phyloP scores from a whole-genome alignment of 2,329 filamentous ascomycete species.

The Rutstroemia sp. region DNA sequence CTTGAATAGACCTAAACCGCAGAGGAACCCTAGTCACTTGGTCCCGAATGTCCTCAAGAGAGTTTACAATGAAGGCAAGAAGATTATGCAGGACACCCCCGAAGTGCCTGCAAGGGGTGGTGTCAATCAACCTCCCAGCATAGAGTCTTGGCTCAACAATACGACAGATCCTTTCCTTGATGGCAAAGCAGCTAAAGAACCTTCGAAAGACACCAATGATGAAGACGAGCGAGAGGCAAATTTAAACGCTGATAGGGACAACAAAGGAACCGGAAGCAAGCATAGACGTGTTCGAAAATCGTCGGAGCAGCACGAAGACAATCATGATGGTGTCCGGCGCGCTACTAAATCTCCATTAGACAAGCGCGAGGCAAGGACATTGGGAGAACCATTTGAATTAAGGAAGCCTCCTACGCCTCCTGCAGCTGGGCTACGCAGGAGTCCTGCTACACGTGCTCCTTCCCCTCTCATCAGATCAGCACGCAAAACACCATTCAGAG shows the following conservation, averaged over 20 bases:
- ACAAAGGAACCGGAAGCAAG: slow-evolving; percentile 4
- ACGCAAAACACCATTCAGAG: slow-evolving; percentile 46
- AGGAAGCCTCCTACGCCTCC: slow-evolving; percentile 15
- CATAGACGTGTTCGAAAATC: slow-evolving; percentile 18
- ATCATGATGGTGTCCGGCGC: not conserved
- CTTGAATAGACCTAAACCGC: slow-evolving; percentile 36
- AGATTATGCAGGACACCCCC: slow-evolving; percentile 49
- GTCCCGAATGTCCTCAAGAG: slow-evolving; percentile 58
- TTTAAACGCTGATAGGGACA: slow-evolving; percentile 6
- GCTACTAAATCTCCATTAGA: not conserved
- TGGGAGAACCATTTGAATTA: slow-evolving; percentile 4
- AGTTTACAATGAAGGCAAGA: slow-evolving; percentile 56
- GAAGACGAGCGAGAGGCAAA: slow-evolving; percentile 17
- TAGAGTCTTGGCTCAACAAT: slow-evolving; percentile 57
- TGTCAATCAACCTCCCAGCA: slow-evolving; percentile 52
- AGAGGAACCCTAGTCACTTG: slow-evolving; percentile 50
- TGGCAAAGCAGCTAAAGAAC: slow-evolving; percentile 14
- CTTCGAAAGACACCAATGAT: slow-evolving; percentile 27
- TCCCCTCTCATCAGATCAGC: slow-evolving; percentile 41
- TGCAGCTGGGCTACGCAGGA: slow-evolving; percentile 43
- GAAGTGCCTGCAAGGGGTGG: slow-evolving; percentile 38
- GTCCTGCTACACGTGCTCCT: slow-evolving; percentile 44
- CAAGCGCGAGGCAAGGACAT: not conserved
- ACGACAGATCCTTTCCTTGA: slow-evolving; percentile 58
- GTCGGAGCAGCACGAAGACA: slow-evolving; percentile 11